phyloP scores from a whole-genome alignment of 1,139 yeast genomes.

The Yamadazyma aaseri region DNA sequence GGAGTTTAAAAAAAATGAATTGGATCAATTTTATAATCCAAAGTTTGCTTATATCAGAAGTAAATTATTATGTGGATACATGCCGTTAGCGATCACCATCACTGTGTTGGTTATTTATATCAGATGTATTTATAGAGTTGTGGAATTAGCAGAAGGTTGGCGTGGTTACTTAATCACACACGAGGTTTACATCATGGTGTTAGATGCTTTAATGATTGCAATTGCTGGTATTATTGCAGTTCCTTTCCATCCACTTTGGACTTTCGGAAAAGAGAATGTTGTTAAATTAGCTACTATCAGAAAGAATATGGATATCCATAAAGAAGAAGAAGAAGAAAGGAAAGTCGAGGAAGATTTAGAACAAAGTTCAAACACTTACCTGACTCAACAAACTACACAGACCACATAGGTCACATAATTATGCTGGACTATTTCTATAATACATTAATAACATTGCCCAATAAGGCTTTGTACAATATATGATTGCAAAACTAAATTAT shows the following conservation, averaged over 20 bases:
- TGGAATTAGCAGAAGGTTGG: constrained; percentile 81
- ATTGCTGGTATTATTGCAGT: constrained; percentile 45
- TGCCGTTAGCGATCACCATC: constrained; percentile 50
- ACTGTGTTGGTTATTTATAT: constrained; percentile 61
- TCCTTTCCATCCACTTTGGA: constrained; percentile 63
- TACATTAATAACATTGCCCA: too few species aligned
- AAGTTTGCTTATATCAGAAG: constrained; percentile 41
- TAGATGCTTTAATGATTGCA: constrained; percentile 75
- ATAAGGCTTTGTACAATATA: too few species aligned
- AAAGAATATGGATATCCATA: constrained; percentile 25
- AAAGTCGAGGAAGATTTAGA: constrained; percentile 8
- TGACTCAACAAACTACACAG: too few species aligned
- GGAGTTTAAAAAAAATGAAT: constrained; percentile 20
- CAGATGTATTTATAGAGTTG: constrained; percentile 79
- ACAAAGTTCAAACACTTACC: too few species aligned
- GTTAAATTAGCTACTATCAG: constrained; percentile 38
- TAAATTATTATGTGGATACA: constrained; percentile 29
- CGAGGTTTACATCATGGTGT: constrained; percentile 71
- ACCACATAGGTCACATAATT: too few species aligned
- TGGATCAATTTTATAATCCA: constrained; percentile 39
- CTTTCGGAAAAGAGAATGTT: constrained; percentile 44
- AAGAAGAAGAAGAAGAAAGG: too few species aligned
- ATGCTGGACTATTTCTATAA: too few species aligned
- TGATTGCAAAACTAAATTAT: too few species aligned
- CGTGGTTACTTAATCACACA: constrained; percentile 63